Evolutionary conservation across 179 eudicot genomes (phyloP), one percentile per base, ranked within the genome.

Genomic region (Beta macrorhiza): DNA sequence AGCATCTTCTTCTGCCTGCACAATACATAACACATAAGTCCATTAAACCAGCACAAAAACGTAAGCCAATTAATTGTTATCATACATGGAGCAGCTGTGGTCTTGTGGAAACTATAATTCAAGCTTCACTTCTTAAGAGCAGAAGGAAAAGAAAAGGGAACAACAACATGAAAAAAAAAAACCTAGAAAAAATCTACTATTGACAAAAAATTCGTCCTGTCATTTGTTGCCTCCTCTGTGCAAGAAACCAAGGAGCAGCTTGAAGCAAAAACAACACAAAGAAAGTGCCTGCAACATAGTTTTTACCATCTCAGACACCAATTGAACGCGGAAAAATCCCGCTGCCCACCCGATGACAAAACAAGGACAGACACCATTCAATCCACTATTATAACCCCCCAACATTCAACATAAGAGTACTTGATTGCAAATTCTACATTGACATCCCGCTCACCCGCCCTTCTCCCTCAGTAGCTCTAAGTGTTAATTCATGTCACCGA

Each of bases 1-100:
- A 73, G 85, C 85, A 82, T 91, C 97, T 86, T 93, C 95, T 82
- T 93, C 97, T 58, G 86, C 95, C 97, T 93, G 90, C 74, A 81
- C 63, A 44, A 77, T 19, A 63, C 25, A 65, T 13, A 64, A 80
- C 51, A 32, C 25, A 72, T 53, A 22, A 61, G 20, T 20, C 77
- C 74, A 74, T 62, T 17, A 42, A n/a, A 74, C 47, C 45, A 51
- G 8, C 70, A 77, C 22, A 78, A 57, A 51, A n/a, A 75, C 8
- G 3, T 16, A 74, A 32, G 47, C 3, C 52, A 74, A 57, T 19
- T 16, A 5, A 32, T 37, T 16, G 13, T 5, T 25, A 1, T 25
- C 25, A 72, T 42, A 72, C 1, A 52, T 74, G 56, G 25, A 29
- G 49, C 77, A 74, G 44, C 11, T 51, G n/a, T 52, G 37, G 52